Base-by-base conservation (phyloP, 2,329 filamentous ascomycete genomes). In the Lecanicillium sp. region DNA sequence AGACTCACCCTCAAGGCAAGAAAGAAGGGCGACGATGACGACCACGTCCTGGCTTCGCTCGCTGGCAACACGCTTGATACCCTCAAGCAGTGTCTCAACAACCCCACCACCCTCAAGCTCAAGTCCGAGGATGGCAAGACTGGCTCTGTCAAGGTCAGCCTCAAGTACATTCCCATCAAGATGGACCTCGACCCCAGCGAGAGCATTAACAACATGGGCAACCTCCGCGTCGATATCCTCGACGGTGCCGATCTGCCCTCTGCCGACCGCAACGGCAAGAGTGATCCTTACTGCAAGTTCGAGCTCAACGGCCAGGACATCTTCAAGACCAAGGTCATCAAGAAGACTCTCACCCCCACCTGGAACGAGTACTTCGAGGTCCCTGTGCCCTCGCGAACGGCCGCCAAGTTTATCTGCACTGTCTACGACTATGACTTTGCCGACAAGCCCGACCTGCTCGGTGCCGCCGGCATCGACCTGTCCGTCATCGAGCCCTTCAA, bases 131-230 rank as follows among this genome's bases (percentile, higher is more conserved):
- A 91, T 35, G 90, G 90, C 44, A 77, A 78, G 50, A 67, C 83
- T 21, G 90, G 81, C 70, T 90, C 83, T 61, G 77, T 98, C 62
- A 94, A 85, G 56, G 86, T 98, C 62, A 94, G 87, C 70, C 78
- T 96, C 60, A 95, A 95, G 67, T 98, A 95, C 63, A 83, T 98
- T 20, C 93, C 93, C 0, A 83, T 97, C 52, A 83, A 87, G 70
- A 98, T 98, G 93, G 74, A 83, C 49, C 84, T 98, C 41, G 90
- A 98, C 60, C 87, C 93, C 0, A 89, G 84, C 59, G 93, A 98
- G 68, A 96, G 90, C 61, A 95, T 98, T 75, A 97, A 96, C 79
- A 98, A 98, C 68, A 95, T 95, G 81, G 93, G 93, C 51, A 90
- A 83, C 50, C 82, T 98, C 19, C 87, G 90, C 17, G 88, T 98